Conservation (phyloP, 2,329 filamentous ascomycete species). For the Pseudodiploospora longispora region DNA sequence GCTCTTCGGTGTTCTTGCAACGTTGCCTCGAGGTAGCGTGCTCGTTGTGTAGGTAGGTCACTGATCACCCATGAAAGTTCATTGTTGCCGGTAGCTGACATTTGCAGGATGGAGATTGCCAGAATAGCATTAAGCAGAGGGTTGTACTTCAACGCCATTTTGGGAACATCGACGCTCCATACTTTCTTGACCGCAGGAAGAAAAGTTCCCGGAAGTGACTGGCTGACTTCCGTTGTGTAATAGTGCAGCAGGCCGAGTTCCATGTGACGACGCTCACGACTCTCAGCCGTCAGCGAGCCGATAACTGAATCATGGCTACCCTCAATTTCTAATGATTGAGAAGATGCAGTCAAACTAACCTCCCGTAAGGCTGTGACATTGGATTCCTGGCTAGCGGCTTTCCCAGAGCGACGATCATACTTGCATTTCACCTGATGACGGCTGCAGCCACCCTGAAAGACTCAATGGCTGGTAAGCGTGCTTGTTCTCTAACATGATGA, state of each 20-base stretch:
- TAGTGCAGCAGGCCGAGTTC: conserved; percentile 17
- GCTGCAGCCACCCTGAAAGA: conserved; percentile 12
- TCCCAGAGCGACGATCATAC: conserved; percentile 11
- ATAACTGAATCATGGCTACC: neutral
- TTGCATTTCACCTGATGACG: conserved; percentile 13
- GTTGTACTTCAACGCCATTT: conserved; percentile 14
- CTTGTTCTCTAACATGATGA: neutral
- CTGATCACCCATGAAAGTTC: neutral
- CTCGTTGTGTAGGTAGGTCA: conserved; percentile 8
- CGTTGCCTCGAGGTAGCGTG: conserved; percentile 14
- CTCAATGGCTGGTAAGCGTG: neutral
- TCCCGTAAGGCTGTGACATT: neutral
- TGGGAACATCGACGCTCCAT: conserved; percentile 14
- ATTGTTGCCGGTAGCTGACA: conserved; percentile 6
- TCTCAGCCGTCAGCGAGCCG: conserved; percentile 5
- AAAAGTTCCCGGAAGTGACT: conserved; percentile 14
- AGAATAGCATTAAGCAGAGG: conserved; percentile 16
- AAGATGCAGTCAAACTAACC: no score
- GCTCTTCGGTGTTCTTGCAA: conserved; percentile 11
- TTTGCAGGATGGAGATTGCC: conserved; percentile 13
- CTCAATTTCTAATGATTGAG: no score
- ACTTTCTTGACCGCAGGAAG: conserved; percentile 10
- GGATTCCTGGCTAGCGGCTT: neutral
- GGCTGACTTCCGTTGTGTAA: conserved; percentile 12
- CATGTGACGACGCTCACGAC: conserved; percentile 11